Percentiles rank a stretch among this genome's conserved stretches.
These are phyloP conservation scores for Peronospora tabacina DNA, from an alignment of 352 stramenopile genomes.

Conservation along the genomic window DNA sequence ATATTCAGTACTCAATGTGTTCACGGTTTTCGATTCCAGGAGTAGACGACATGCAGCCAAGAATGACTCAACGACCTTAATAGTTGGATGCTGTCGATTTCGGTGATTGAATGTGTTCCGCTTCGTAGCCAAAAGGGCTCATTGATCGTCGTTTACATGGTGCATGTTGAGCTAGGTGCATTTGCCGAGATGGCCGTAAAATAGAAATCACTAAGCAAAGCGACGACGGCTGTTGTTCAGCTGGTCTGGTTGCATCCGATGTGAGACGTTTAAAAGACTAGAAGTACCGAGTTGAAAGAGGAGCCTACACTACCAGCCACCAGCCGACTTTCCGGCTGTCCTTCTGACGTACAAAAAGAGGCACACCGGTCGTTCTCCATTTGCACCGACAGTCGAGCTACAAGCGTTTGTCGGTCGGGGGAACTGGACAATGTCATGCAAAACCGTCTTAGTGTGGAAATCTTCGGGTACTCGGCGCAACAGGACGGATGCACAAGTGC, in stretches of 20 bases:
- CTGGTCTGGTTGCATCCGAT: conserved; percentile 14
- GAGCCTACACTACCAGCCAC: conserved; percentile 16
- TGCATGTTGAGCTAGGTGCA: too few species aligned
- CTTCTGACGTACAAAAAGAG: conserved; percentile 17
- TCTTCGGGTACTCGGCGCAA: conserved; percentile 1
- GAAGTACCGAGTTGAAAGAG: background rate
- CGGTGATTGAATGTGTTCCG: too few species aligned
- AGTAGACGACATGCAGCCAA: too few species aligned
- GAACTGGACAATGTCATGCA: conserved; percentile 19
- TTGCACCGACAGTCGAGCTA: conserved; percentile 6
- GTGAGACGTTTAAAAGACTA: conserved; percentile 4
- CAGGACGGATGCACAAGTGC: conserved; percentile 13
- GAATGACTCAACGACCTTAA: too few species aligned
- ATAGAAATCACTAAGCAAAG: background rate
- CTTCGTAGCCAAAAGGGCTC: too few species aligned
- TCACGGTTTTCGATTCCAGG: too few species aligned
- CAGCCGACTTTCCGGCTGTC: conserved; percentile 20
- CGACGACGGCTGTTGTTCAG: conserved; percentile 1
- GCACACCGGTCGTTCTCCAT: background rate
- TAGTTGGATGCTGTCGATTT: too few species aligned
- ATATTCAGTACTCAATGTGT: too few species aligned
- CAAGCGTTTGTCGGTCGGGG: conserved; percentile 17
- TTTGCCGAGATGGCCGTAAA: background rate
- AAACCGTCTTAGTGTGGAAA: conserved; percentile 9
- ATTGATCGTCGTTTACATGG: too few species aligned